A percentile compares a stretch with the other conserved stretches of the same genome.
phyloP scores from a whole-genome alignment of 331 rosid genomes.

The Rosa hybrid region DNA sequence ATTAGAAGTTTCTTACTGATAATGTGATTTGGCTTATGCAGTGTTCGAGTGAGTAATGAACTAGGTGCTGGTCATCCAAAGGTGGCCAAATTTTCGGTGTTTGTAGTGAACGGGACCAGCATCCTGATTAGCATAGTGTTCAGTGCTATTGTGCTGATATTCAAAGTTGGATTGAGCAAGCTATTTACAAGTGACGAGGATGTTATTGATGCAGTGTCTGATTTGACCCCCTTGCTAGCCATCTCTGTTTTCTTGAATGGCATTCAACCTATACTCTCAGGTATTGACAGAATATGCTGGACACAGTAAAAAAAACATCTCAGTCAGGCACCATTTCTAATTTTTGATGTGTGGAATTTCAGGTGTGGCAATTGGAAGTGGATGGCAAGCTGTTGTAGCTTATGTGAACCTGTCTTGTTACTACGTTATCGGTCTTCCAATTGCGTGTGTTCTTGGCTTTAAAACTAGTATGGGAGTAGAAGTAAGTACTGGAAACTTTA shows the following conservation, averaged over 20 bases:
- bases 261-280: slow-evolving; percentile 9
- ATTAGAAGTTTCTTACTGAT: neutral
- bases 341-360: neutral
- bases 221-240: slow-evolving; percentile 1
- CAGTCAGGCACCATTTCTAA: neutral
- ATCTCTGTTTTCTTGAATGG: neutral
- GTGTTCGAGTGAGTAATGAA: neutral
- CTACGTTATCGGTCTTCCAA: slow-evolving; percentile 4
- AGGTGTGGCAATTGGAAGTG: slow-evolving; percentile 6
- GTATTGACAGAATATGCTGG: neutral
- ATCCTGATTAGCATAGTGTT: neutral
- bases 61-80: neutral
- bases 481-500: neutral
- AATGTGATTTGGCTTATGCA: neutral
- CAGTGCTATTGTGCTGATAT: neutral
- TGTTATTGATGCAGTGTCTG: neutral
- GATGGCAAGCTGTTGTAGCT: neutral
- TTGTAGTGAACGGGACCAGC: neutral
- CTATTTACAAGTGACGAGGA: neutral
- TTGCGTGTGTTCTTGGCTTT: neutral
- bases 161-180: slow-evolving; percentile 10
- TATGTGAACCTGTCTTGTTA: neutral
- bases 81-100: neutral
- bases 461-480: neutral
- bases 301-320: neutral